Base-by-base conservation (phyloP, 1,139 yeast genomes). In the Wickerhamomyces sp. region DNA sequence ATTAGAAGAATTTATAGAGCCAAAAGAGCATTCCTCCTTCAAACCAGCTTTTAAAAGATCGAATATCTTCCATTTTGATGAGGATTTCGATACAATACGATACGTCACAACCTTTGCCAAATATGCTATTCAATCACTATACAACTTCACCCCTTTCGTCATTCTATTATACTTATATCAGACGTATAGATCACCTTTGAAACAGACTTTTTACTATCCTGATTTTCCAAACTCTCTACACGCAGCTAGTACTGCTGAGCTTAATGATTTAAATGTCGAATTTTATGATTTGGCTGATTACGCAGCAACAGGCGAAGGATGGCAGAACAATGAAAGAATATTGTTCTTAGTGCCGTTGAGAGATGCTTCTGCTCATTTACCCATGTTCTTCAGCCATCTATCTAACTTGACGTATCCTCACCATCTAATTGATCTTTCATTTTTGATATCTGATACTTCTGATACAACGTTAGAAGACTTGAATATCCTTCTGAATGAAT, bases 401-500 rank as follows among this genome's bases (percentile, higher is more conserved):
- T 63, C 58, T 36, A 72, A 73, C 50, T 56, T 76, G 38, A 71
- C 81, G 1, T 76, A 76, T 54, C 81, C 81, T 14, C 81, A 76
- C 50, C 65, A 71, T 43, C 60, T 76, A 36, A 70, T 76, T 36
- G 81, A 76, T 52, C 48, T 76, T 40, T 78, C 81, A 7, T 76
- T 76, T 48, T 55, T 76, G 43, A 74, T 76, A 16, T 70, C 77
- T 3, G 81, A 76, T 51, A 70, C 80, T 10, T 64, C 63, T 1
- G 69, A 65, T 47, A 49, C 70, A 38, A 76, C 82, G 5, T 59
- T 74, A 47, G 63, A 58, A 24, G 65, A 67, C 36, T 55, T 76
- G 37, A 60, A 65, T 45, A 50, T 51, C 39, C 57, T 63, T 31
- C 55, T 74, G 34, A 57, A 58, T 21, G 65, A 62, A 28, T 55